These are phyloP conservation scores for Trichoderma pleuroti DNA, from an alignment of 2,329 filamentous ascomycete genomes.

Conservation along the genomic window DNA sequence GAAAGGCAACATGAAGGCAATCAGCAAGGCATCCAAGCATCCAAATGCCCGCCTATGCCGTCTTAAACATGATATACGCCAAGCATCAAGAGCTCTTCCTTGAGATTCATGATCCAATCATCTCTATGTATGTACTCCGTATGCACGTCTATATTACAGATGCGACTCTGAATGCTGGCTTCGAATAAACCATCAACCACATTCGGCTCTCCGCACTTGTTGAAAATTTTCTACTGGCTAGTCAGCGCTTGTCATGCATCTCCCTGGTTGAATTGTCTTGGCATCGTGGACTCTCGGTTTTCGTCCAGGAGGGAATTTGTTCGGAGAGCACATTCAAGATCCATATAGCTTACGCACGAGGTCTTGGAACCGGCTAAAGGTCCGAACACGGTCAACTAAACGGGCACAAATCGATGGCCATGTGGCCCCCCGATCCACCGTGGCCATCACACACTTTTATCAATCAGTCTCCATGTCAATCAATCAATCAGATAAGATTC, in stretches of 20 bases:
- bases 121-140: background rate
- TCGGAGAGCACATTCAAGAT: background rate
- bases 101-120: background rate
- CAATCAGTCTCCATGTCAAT: constrained; percentile 7
- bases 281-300: background rate
- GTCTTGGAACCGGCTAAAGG: background rate
- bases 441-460: constrained; percentile 1
- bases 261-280: background rate
- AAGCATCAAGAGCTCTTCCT: background rate
- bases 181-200: background rate
- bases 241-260: constrained; percentile 15
- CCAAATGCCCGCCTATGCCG: background rate
- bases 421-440: constrained; percentile 9
- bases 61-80: background rate
- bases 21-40: no score
- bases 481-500: constrained; percentile 17
- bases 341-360: background rate
- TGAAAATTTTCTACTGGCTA: background rate
- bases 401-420: background rate
- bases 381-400: background rate
- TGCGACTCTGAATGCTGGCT: background rate
- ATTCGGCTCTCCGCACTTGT: background rate
- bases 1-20: background rate
- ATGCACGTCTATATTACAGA: background rate
- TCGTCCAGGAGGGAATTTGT: background rate